phyloP scores from a whole-genome alignment of 495 filamentous ascomycete genomes.

The Aspergillus ellipticus region DNA sequence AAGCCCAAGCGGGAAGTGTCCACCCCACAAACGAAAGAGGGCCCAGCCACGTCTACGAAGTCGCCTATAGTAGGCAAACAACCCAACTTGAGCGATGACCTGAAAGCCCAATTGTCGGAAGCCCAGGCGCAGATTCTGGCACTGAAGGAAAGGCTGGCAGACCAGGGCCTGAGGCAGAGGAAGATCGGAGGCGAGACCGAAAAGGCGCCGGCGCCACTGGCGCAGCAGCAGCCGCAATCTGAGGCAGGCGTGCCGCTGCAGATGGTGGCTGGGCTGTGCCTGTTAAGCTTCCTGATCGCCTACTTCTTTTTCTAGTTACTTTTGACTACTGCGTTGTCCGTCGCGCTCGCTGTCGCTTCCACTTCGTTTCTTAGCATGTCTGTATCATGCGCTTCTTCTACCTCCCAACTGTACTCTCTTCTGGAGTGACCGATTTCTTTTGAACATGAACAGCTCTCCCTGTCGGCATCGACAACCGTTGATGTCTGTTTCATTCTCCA shows the following conservation, averaged over 20 bases:
- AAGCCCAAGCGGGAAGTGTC: conserved; percentile 37
- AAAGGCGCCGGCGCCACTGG: conserved; percentile 34
- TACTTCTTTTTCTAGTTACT: conserved; percentile 88
- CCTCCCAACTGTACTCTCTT: conserved; percentile 23
- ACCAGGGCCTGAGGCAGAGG: conserved; percentile 68
- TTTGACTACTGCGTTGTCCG: conserved; percentile 21
- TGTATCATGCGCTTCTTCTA: conserved; percentile 5
- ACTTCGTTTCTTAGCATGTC: conserved; percentile 8
- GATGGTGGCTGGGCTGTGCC: conserved; percentile 75
- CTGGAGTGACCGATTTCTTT: conserved; percentile 20
- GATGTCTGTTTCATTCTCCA: conserved; percentile 15
- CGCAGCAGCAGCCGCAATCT: conserved; percentile 46
- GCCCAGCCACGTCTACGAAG: conserved; percentile 24
- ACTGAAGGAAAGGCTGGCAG: conserved; percentile 65
- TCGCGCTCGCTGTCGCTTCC: conserved; percentile 19
- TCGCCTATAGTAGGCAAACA: conserved; percentile 41
- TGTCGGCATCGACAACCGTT: conserved; percentile 18
- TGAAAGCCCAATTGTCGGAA: conserved; percentile 68
- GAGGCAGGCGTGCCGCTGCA: conserved; percentile 82
- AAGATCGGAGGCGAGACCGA: conserved; percentile 46
- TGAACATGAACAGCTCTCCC: conserved; percentile 4
- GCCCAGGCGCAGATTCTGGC: conserved; percentile 70
- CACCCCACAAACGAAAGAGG: conserved; percentile 28
- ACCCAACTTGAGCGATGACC: conserved; percentile 55
- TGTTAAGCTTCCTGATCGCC: conserved; percentile 86